These are phyloP conservation scores for Ilex paraguariensis DNA, from an alignment of 305 asterid species.

Conservation along the genomic window DNA sequence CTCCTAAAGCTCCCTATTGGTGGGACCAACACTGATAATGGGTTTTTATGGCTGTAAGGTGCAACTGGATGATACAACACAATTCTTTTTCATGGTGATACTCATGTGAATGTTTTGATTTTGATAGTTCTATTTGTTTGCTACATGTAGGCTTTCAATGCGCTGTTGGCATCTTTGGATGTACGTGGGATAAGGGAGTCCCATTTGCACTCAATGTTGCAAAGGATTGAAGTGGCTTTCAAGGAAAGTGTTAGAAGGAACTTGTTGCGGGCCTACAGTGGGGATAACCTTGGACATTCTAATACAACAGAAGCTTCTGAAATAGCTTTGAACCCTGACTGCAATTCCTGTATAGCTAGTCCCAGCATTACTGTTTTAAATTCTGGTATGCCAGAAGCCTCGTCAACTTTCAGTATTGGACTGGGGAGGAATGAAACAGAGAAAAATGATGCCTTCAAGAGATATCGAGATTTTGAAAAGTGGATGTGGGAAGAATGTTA, in stretches of 20 bases:
- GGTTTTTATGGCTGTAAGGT: no score
- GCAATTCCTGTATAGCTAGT: slow-evolving; percentile 18
- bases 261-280: slow-evolving; percentile 14
- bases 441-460: slow-evolving; percentile 31
- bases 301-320: slow-evolving; percentile 26
- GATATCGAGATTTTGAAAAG: slow-evolving; percentile 48
- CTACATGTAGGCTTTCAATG: slow-evolving; percentile 60
- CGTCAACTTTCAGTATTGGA: slow-evolving; percentile 22
- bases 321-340: slow-evolving; percentile 22
- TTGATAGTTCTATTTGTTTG: slow-evolving; percentile 4
- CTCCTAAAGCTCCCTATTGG: no score
- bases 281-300: slow-evolving; percentile 15
- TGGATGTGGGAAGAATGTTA: slow-evolving; percentile 83
- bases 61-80: no score
- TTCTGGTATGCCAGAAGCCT: slow-evolving; percentile 22
- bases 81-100: no score
- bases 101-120: no score
- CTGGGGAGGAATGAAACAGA: slow-evolving; percentile 30
- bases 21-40: no score
- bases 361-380: slow-evolving; percentile 21
- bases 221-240: slow-evolving; percentile 59
- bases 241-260: slow-evolving; percentile 44
- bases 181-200: slow-evolving; percentile 85
- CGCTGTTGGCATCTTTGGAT: slow-evolving; percentile 75
- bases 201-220: slow-evolving; percentile 76